Percentiles rank a stretch among this genome's conserved stretches.
phyloP scores from a whole-genome alignment of 1,284 basidiomycete genomes.

The Pisolithus thermaeus region DNA sequence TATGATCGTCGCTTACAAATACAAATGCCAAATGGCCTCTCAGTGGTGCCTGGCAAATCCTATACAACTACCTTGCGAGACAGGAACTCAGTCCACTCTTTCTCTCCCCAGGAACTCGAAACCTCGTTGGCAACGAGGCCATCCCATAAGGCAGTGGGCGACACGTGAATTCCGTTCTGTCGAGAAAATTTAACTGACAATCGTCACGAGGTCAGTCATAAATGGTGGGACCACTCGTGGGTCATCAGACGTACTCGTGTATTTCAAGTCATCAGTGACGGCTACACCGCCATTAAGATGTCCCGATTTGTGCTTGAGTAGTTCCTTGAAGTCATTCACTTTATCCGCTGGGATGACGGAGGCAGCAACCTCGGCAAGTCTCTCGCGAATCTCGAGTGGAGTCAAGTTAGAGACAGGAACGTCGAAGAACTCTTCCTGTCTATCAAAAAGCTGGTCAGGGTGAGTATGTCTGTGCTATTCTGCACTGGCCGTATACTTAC shows the following conservation, averaged over 20 bases:
- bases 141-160: constrained; percentile 83
- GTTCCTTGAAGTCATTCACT: constrained; percentile 51
- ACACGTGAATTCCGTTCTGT: constrained; percentile 91
- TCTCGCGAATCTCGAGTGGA: constrained; percentile 69
- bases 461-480: not conserved
- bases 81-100: constrained; percentile 85
- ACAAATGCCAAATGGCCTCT: not conserved
- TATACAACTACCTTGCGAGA: constrained; percentile 51
- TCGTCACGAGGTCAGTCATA: not conserved
- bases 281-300: constrained; percentile 69
- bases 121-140: constrained; percentile 78
- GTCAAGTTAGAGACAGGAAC: constrained; percentile 67
- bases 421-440: constrained; percentile 76
- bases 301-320: constrained; percentile 52
- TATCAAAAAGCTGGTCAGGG: constrained; percentile 59
- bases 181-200: constrained; percentile 76
- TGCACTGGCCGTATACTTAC: constrained; percentile 36
- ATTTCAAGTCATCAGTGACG: constrained; percentile 83
- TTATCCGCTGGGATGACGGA: constrained; percentile 44
- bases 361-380: constrained; percentile 58
- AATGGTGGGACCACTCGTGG: not conserved
- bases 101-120: constrained; percentile 78
- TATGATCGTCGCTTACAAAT: not conserved
- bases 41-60: not conserved
- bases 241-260: constrained; percentile 53